Evolutionary conservation across 495 filamentous ascomycete genomes (phyloP).

Genomic region (Hyaloscypha variabilis): DNA sequence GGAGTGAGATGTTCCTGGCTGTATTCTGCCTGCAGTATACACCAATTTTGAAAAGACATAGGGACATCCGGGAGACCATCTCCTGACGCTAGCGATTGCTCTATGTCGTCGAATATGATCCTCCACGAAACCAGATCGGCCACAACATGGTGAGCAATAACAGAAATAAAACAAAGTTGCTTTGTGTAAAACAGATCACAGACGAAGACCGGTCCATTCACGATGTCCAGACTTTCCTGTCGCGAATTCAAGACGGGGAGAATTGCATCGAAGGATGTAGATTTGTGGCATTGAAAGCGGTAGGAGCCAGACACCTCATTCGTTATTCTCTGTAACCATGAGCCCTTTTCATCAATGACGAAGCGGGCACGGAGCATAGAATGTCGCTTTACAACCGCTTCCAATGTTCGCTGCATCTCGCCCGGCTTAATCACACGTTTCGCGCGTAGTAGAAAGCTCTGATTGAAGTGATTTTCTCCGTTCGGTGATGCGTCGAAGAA

Average conservation of each 20-base stretch:
- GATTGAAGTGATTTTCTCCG: conserved; percentile 67
- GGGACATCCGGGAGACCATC: conserved; percentile 40
- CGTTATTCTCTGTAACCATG: conserved; percentile 43
- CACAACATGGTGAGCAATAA: conserved; percentile 69
- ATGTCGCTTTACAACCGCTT: conserved; percentile 63
- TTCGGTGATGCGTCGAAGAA: conserved; percentile 62
- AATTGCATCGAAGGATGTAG: conserved; percentile 9
- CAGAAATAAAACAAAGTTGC: conserved; percentile 64
- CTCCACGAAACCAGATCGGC: conserved; percentile 74
- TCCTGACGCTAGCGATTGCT: conserved; percentile 59
- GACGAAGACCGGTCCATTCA: conserved; percentile 47
- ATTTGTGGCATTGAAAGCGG: conserved; percentile 22
- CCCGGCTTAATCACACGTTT: conserved; percentile 48
- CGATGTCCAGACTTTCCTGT: conserved; percentile 35
- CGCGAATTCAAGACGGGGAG: conserved; percentile 19
- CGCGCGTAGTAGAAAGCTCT: conserved; percentile 65
- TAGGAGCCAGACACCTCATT: conserved; percentile 22
- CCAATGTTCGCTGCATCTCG: conserved; percentile 54
- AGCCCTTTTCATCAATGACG: conserved; percentile 27
- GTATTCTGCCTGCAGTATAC: conserved; percentile 45
- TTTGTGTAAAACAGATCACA: conserved; percentile 53
- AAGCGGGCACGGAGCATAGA: conserved; percentile 78
- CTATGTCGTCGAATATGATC: conserved; percentile 67
- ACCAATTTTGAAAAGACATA: conserved; percentile 69
- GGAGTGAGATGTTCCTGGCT: conserved; percentile 11